Evolutionary conservation across 2,329 filamentous ascomycete species (phyloP), one percentile per base, ranked within the genome.

Genomic region (Myriangium duriaei): DNA sequence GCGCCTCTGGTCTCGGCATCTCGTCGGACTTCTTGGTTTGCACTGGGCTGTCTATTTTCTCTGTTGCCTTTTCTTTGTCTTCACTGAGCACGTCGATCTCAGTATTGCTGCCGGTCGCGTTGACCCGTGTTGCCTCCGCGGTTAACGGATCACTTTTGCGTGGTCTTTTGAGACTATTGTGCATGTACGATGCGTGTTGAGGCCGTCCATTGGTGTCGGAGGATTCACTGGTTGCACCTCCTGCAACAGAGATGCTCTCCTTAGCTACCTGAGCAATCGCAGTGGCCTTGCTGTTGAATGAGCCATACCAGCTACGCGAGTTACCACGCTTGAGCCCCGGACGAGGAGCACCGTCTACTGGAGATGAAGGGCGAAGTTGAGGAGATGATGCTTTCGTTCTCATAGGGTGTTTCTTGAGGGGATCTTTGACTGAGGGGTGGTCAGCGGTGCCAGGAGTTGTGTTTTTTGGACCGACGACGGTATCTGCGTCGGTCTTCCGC

Each of bases 51-150:
- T 32, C 18, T 4, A 30, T 18, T 19, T 39, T 39, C n/a, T 26
- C 30, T 6, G 30, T 33, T n/a, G 28, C 17, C 5, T 29, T 11
- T 2, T 16, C 21, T 15, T 24, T 31, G 9, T 16, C 11, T 39
- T 37, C 41, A 41, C 42, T 51, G 35, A 47, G 38, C 45, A 49
- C 51, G 37, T 49, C 48, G 40, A 45, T 43, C 34, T 52, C 51
- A 14, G 24, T 39, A 10, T 56, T 39, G 24, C 36, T 42, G 16
- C 55, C 43, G 4, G 60, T 63, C 3, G 66, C 63, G 42, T 64
- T 61, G 15, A 68, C 51, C 42, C 59, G 60, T 4, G 65, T 66
- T 11, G 62, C 61, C 16, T 65, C 59, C 1, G 65, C 62, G 2
- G 59, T 54, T 30, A 67, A 47, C 4, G 59, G 57, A 15, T 59